Conservation (phyloP, 2,329 filamentous ascomycete genomes). For the Colletotrichum tropicale region DNA sequence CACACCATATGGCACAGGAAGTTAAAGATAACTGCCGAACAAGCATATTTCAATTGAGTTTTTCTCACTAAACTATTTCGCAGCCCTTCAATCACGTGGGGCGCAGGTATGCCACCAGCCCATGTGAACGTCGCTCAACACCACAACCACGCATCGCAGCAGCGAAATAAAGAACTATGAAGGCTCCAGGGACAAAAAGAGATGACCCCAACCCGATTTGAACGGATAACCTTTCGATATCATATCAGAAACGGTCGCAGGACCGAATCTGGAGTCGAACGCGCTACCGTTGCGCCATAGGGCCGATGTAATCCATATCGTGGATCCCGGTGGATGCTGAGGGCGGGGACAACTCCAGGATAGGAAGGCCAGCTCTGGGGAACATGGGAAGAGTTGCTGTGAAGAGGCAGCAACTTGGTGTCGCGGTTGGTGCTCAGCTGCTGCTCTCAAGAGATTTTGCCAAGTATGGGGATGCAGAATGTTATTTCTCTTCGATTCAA, state of each 20-base stretch:
- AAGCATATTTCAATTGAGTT: neutral
- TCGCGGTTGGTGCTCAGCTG: neutral
- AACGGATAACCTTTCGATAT: slow-evolving; percentile 1
- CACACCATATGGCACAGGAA: neutral
- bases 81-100: neutral
- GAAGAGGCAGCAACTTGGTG: neutral
- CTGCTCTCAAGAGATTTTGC: neutral
- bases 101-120: neutral
- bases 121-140: neutral
- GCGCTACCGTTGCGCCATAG: slow-evolving; percentile 14
- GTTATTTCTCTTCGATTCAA: neutral
- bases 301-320: neutral
- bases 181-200: neutral
- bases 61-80: neutral
- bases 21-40: neutral
- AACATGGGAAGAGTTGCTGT: neutral
- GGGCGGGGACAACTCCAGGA: neutral
- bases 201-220: slow-evolving; percentile 4
- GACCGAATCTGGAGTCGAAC: neutral
- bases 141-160: neutral
- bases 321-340: neutral
- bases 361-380: neutral
- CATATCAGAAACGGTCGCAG: too few relatives aligned
- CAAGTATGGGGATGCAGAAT: neutral
- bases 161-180: neutral